Evolutionary conservation across 148 eudicot genomes (phyloP).

Genomic region (Chenopodium album): DNA sequence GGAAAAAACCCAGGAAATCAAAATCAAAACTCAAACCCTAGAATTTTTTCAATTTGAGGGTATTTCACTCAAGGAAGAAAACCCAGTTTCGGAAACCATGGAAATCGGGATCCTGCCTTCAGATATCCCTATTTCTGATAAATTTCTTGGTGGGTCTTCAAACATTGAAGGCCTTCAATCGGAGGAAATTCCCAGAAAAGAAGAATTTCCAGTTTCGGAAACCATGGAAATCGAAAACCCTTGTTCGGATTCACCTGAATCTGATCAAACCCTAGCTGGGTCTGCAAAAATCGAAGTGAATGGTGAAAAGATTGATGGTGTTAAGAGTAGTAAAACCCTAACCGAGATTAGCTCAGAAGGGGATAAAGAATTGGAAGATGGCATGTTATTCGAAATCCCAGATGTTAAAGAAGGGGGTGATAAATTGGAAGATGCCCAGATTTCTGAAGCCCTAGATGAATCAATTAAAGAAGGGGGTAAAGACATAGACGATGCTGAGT

Average conservation of each 20-base stretch:
- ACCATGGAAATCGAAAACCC: constrained; percentile 2
- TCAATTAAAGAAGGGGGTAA: not conserved
- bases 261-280: constrained; percentile 6
- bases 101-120: constrained; percentile 6
- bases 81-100: constrained; percentile 3
- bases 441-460: constrained; percentile 7
- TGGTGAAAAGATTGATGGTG: not conserved
- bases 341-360: not conserved
- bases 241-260: constrained; percentile 8
- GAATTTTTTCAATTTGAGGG: constrained; percentile 14
- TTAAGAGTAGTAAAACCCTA: not conserved
- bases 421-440: not conserved
- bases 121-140: not conserved
- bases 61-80: not conserved
- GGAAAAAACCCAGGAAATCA: constrained; percentile 16
- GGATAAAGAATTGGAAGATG: not conserved
- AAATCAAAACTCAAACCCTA: constrained; percentile 7
- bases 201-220: not conserved
- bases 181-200: constrained; percentile 4
- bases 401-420: not conserved
- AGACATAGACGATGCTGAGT: not conserved
- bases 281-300: not conserved
- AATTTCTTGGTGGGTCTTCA: not conserved
- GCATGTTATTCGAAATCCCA: not conserved
- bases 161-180: constrained; percentile 2